phyloP scores from a whole-genome alignment of 2,329 filamentous ascomycete species.

The Neopestalotiopsis clavispora region DNA sequence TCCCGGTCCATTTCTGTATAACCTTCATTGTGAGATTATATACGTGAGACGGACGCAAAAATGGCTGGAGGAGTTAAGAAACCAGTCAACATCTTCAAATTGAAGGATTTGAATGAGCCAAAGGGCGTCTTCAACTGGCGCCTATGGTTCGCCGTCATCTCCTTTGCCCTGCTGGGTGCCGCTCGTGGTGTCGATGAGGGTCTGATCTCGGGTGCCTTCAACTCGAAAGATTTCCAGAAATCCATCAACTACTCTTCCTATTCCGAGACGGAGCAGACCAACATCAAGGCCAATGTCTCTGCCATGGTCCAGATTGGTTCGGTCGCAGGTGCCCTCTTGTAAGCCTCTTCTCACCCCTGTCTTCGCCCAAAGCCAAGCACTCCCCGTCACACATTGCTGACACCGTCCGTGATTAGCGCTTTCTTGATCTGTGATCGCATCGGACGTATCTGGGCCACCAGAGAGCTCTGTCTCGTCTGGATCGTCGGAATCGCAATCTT shows the following conservation, averaged over 20 bases:
- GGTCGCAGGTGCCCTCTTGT: conserved; percentile 71
- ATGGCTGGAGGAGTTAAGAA: conserved; percentile 39
- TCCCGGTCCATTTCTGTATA: neutral
- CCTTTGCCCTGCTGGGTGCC: conserved; percentile 77
- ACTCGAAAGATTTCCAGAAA: conserved; percentile 66
- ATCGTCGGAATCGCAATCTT: conserved; percentile 63
- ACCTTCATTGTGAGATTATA: neutral
- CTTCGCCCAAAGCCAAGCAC: too few species aligned
- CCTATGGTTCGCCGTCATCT: conserved; percentile 77
- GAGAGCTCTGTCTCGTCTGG: conserved; percentile 62
- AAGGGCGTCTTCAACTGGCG: conserved; percentile 77
- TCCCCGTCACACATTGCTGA: neutral
- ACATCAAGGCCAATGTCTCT: conserved; percentile 77
- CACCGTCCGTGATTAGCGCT: conserved; percentile 45
- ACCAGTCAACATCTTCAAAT: conserved; percentile 63
- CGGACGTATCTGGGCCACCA: conserved; percentile 67
- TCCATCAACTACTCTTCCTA: conserved; percentile 63
- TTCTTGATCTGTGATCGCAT: conserved; percentile 64
- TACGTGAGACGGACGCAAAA: neutral
- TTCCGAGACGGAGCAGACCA: conserved; percentile 58
- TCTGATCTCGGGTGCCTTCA: conserved; percentile 74
- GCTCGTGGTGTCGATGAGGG: conserved; percentile 83
- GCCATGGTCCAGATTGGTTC: conserved; percentile 83
- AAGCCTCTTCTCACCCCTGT: conserved; percentile 25
- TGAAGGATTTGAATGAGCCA: conserved; percentile 69